Evolutionary conservation across 805 yeast genomes (phyloP).

Genomic region (Teunomyces lycoperdinae): DNA sequence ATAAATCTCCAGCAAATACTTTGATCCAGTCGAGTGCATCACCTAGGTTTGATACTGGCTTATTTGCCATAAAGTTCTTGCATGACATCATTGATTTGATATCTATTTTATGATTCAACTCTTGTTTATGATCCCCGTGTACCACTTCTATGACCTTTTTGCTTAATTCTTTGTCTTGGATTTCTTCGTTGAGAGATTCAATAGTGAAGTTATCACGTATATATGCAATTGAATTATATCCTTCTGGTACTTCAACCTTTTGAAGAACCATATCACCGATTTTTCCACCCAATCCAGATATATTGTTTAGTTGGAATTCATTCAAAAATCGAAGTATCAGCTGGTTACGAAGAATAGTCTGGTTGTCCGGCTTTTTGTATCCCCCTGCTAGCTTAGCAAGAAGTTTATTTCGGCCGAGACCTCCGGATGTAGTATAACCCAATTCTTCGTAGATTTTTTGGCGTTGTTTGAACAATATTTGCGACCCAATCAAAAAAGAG

Average conservation of each 20-base stretch:
- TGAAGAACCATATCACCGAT: slow-evolving; percentile 59
- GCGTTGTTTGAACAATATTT: slow-evolving; percentile 54
- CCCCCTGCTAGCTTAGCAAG: slow-evolving; percentile 88
- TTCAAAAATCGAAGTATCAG: slow-evolving; percentile 53
- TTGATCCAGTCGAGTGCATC: slow-evolving; percentile 77
- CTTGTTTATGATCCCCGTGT: slow-evolving; percentile 58
- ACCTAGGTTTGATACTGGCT: slow-evolving; percentile 45
- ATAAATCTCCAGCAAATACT: slow-evolving; percentile 78
- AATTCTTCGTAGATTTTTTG: slow-evolving; percentile 48
- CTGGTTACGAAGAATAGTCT: slow-evolving; percentile 62
- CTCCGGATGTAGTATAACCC: slow-evolving; percentile 88
- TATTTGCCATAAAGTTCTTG: slow-evolving; percentile 66
- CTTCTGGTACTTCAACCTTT: slow-evolving; percentile 51
- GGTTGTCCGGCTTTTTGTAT: slow-evolving; percentile 79
- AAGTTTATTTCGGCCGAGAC: slow-evolving; percentile 72
- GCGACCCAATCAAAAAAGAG: slow-evolving; percentile 63
- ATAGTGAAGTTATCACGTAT: slow-evolving; percentile 49
- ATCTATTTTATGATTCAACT: slow-evolving; percentile 55
- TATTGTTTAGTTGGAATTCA: slow-evolving; percentile 63
- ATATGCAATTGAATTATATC: slow-evolving; percentile 40
- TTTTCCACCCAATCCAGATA: slow-evolving; percentile 92
- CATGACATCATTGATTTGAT: slow-evolving; percentile 86
- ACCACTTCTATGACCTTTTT: slow-evolving; percentile 56
- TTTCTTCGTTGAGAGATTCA: slow-evolving; percentile 17
- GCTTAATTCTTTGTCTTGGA: slow-evolving; percentile 46